These are phyloP conservation scores for Claviceps paspali DNA, from an alignment of 2,329 filamentous ascomycete species.

Conservation along the genomic window DNA sequence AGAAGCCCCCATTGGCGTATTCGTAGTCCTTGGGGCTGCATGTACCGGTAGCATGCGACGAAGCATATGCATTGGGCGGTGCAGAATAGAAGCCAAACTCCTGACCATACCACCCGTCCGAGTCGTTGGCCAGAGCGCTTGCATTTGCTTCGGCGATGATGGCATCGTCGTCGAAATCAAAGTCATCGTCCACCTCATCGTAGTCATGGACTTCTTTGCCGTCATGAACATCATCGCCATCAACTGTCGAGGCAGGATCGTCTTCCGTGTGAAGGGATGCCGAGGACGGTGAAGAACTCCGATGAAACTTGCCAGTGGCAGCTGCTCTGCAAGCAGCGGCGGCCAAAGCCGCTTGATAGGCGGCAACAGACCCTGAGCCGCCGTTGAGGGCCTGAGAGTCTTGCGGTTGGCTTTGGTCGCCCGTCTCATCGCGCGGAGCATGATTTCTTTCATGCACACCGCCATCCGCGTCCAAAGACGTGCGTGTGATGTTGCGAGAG, in stretches of 20 bases:
- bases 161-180: conserved; percentile 65
- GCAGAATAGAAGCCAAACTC: conserved; percentile 92
- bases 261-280: conserved; percentile 6
- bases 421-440: not conserved
- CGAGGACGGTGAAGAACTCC: conserved; percentile 31
- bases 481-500: conserved; percentile 36
- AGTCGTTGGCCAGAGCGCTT: conserved; percentile 79
- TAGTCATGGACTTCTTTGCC: conserved; percentile 29
- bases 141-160: conserved; percentile 94
- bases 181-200: conserved; percentile 46
- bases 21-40: conserved; percentile 27
- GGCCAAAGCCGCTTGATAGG: conserved; percentile 73
- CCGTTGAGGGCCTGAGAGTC: conserved; percentile 5
- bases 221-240: conserved; percentile 3
- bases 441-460: not conserved
- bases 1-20: conserved; percentile 74
- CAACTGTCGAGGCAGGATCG: conserved; percentile 2
- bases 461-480: conserved; percentile 27
- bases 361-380: conserved; percentile 27
- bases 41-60: conserved; percentile 25
- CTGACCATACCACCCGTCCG: conserved; percentile 85
- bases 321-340: conserved; percentile 66
- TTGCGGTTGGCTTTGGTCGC: not conserved
- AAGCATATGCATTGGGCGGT: conserved; percentile 28
- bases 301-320: conserved; percentile 58